These are phyloP conservation scores for Decorospora gaudefroyi DNA, from an alignment of 2,329 filamentous ascomycete species.

Conservation along the genomic window DNA sequence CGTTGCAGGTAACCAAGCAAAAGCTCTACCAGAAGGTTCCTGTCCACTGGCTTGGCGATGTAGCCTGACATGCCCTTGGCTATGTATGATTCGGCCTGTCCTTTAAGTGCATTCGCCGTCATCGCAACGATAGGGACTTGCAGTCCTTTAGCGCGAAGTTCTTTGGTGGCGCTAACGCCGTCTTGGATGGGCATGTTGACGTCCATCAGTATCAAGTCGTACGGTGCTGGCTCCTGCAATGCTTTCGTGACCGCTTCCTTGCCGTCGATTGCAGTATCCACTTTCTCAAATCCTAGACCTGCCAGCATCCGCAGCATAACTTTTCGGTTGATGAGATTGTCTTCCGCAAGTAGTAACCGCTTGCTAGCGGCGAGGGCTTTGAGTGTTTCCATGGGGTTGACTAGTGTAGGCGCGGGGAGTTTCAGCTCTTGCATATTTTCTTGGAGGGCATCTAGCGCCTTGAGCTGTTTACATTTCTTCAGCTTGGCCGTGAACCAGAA, in stretches of 20 bases:
- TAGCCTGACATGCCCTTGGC: constrained; percentile 62
- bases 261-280: constrained; percentile 51
- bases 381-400: constrained; percentile 29
- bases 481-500: constrained; percentile 57
- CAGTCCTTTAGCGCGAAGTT: constrained; percentile 28
- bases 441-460: constrained; percentile 17
- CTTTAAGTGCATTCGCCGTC: constrained; percentile 61
- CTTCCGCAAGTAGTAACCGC: constrained; percentile 52
- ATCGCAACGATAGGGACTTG: constrained; percentile 57
- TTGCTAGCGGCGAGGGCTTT: constrained; percentile 27
- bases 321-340: constrained; percentile 55
- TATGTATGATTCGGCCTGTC: constrained; percentile 59
- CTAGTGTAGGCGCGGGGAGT: constrained; percentile 13
- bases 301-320: constrained; percentile 55
- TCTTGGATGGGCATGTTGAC: constrained; percentile 45
- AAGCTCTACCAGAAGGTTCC: constrained; percentile 53
- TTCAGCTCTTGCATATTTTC: constrained; percentile 15
- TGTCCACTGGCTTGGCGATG: constrained; percentile 60
- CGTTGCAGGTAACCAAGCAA: constrained; percentile 41
- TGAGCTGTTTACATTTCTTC: constrained; percentile 36
- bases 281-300: constrained; percentile 39
- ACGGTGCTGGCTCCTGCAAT: constrained; percentile 17
- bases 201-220: constrained; percentile 45
- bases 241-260: constrained; percentile 48
- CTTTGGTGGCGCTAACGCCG: constrained; percentile 36